These are phyloP conservation scores for Penicillium sp. DNA, from an alignment of 2,329 filamentous ascomycete species.

Conservation along the genomic window DNA sequence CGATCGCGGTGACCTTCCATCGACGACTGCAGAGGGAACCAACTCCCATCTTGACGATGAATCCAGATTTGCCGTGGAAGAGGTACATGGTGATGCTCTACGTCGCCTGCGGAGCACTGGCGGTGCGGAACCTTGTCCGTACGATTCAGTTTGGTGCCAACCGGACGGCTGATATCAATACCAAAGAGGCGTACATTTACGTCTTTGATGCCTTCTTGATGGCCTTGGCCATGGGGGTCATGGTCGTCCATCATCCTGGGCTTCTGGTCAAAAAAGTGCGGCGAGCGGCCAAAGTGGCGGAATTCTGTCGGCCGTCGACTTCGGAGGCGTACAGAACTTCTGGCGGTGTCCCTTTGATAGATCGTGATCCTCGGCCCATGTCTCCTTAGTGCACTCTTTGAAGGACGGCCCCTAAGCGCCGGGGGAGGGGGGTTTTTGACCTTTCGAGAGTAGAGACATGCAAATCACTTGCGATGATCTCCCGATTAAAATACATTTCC, in stretches of 20 bases:
- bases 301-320: slow-evolving; percentile 5
- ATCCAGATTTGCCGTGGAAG: slow-evolving; percentile 20
- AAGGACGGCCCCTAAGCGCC: no score
- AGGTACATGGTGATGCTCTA: slow-evolving; percentile 26
- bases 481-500: no score
- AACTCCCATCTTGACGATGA: slow-evolving; percentile 12
- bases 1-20: slow-evolving; percentile 23
- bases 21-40: slow-evolving; percentile 10
- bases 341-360: slow-evolving; percentile 13
- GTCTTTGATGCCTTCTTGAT: slow-evolving; percentile 30
- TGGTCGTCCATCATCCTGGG: slow-evolving; percentile 24
- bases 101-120: slow-evolving; percentile 19
- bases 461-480: no score
- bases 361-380: slow-evolving; percentile 6
- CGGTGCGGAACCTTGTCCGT: slow-evolving; percentile 26
- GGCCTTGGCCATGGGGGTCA: slow-evolving; percentile 17
- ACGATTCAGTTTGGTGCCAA: slow-evolving; percentile 25
- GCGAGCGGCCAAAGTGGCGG: slow-evolving; percentile 8
- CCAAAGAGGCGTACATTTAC: slow-evolving; percentile 27
- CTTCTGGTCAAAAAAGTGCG: slow-evolving; percentile 15
- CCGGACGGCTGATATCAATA: slow-evolving; percentile 12
- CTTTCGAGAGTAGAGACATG: no score
- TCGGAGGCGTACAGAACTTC: slow-evolving; percentile 3
- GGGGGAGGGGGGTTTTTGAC: no score
- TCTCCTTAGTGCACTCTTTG: neutral